phyloP scores from a whole-genome alignment of 768 basidiomycete species.

The Filobasidium floriforme region DNA sequence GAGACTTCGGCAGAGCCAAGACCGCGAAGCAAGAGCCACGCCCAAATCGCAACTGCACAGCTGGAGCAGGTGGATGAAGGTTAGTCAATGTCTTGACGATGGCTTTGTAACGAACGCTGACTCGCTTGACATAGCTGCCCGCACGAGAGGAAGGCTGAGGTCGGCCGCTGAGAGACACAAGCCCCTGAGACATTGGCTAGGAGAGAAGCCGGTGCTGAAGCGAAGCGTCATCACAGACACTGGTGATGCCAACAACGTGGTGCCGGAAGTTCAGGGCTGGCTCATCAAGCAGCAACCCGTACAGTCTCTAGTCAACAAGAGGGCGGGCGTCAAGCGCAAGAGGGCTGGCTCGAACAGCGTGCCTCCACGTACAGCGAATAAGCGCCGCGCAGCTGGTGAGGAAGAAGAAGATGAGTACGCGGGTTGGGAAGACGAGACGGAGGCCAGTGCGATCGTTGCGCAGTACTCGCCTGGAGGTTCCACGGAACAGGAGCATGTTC shows the following conservation, averaged over 20 bases:
- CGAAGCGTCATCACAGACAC: constrained; percentile 50
- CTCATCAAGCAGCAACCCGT: constrained; percentile 46
- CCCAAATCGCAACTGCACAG: background rate
- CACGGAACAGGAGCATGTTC: constrained; percentile 31
- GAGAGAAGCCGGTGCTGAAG: constrained; percentile 72
- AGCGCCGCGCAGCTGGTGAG: constrained; percentile 22
- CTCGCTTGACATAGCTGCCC: constrained; percentile 14
- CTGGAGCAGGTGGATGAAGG: constrained; percentile 11
- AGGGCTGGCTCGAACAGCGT: constrained; percentile 15
- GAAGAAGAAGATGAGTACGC: constrained; percentile 47
- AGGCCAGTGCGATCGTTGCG: constrained; percentile 58
- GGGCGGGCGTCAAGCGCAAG: constrained; percentile 49
- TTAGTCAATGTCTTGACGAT: background rate
- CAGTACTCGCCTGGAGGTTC: constrained; percentile 55
- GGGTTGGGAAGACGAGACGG: constrained; percentile 80
- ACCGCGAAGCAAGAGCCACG: background rate
- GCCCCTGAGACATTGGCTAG: constrained; percentile 89
- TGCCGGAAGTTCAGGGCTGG: constrained; percentile 1
- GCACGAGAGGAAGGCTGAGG: constrained; percentile 49
- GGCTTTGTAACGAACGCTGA: background rate
- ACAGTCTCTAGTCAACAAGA: constrained; percentile 53
- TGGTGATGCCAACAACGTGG: constrained; percentile 18
- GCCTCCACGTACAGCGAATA: constrained; percentile 18
- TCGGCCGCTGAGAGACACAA: constrained; percentile 60
- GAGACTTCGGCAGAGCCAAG: background rate